Conservation (phyloP, 768 basidiomycete species). For the Mrakia blollopis region DNA sequence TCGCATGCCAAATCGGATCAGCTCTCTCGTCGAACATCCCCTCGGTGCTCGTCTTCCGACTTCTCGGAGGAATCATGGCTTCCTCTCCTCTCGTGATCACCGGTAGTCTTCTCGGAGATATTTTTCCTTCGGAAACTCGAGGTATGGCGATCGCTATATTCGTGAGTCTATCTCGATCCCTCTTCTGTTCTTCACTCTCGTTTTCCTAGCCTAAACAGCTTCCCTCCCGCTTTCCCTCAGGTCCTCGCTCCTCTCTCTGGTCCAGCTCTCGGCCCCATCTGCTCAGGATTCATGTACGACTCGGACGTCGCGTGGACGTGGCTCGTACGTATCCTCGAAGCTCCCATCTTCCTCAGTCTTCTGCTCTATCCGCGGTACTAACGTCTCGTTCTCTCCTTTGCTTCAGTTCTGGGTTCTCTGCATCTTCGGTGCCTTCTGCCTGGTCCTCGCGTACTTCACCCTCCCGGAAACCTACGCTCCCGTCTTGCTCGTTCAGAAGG, state of each 20-base stretch:
- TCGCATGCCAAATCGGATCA: conserved; percentile 36
- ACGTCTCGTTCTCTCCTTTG: background rate
- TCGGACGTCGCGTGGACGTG: background rate
- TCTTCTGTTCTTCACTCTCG: background rate
- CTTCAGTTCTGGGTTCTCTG: conserved; percentile 36
- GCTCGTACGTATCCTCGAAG: background rate
- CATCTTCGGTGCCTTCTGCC: conserved; percentile 42
- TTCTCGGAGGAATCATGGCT: conserved; percentile 46
- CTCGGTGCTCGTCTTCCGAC: conserved; percentile 46
- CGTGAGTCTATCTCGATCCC: background rate
- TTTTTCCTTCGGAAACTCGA: conserved; percentile 43
- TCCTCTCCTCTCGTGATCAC: conserved; percentile 47
- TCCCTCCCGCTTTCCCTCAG: background rate
- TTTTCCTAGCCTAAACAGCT: too few relatives aligned
- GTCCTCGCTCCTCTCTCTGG: conserved; percentile 45
- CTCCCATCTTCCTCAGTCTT: background rate
- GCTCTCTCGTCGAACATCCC: background rate
- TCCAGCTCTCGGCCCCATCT: conserved; percentile 38
- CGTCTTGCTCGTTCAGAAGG: conserved; percentile 42
- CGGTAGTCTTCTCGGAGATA: conserved; percentile 44
- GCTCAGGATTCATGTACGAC: background rate
- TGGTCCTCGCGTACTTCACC: conserved; percentile 17
- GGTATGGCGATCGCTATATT: conserved; percentile 46
- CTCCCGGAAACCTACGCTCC: conserved; percentile 45
- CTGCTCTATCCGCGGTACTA: conserved; percentile 34